A percentile compares a stretch with the other conserved stretches of the same genome.
Conservation (phyloP, 176 grass and related monocot genomes). For the Phragmites australis region DNA sequence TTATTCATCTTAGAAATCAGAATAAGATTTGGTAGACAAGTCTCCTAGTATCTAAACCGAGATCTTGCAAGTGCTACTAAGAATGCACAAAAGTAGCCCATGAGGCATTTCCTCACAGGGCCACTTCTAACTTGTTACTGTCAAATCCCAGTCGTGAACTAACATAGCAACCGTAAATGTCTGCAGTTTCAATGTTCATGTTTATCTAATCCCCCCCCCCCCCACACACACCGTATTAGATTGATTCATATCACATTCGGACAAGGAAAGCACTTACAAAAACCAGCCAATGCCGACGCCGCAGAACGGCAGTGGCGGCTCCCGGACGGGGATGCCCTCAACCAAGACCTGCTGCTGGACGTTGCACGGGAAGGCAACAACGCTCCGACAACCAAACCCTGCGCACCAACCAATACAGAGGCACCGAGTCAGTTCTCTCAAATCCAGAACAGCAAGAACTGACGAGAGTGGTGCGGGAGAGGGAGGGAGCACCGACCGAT, state of each 20-base stretch:
- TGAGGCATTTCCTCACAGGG: not conserved
- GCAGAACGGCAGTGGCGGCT: constrained; percentile 54
- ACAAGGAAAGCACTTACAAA: constrained; percentile 43
- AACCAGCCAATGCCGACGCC: constrained; percentile 62
- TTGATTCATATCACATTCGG: not conserved
- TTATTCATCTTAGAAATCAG: not conserved
- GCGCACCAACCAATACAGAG: not conserved
- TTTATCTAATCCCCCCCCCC: not conserved
- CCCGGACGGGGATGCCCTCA: constrained; percentile 46
- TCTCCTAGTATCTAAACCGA: not conserved
- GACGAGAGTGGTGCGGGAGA: not conserved
- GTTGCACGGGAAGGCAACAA: constrained; percentile 16
- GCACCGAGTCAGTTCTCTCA: not conserved
- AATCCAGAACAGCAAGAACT: not conserved
- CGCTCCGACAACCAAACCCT: constrained; percentile 21
- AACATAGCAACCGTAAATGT: not conserved
- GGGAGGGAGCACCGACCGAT: constrained; percentile 16
- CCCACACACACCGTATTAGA: not conserved
- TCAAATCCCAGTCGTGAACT: not conserved
- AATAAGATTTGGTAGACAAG: not conserved
- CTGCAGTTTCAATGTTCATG: not conserved
- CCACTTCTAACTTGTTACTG: not conserved
- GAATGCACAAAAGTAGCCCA: not conserved
- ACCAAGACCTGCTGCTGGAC: constrained; percentile 48
- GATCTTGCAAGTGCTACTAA: not conserved